Base-by-base conservation (phyloP, 2,329 filamentous ascomycete species). In the Trichoderma atrobrunneum region DNA sequence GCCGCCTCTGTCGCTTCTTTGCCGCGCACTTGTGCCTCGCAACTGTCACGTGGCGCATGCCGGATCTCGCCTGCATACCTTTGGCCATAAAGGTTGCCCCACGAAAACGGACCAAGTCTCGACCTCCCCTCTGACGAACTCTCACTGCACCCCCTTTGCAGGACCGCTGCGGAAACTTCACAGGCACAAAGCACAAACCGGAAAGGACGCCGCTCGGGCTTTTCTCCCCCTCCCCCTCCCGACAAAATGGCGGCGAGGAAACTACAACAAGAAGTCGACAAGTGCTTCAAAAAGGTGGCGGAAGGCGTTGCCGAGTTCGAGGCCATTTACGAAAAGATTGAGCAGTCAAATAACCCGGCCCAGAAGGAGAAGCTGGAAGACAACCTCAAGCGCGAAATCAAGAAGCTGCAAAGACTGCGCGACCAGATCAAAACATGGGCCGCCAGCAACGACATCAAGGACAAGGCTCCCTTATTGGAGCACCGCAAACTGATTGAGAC, bases 351-450 rank as follows among this genome's bases (percentile, higher is more conserved):
- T 79, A 98, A 98, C 85, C 90, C 92, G 71, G 94, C 96, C 74
- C 96, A 98, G 84, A 97, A 98, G 82, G 96, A 98, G 84, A 99
- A 98, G 86, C 90, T 97, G 66, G 96, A 99, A 83, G 96, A 99
- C 84, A 94, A 96, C 81, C 88, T 99, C 77, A 99, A 99, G 87
- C 94, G 96, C 81, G 96, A 99, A 85, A 98, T 98, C 89, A 99
- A 99, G 91, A 99, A 99, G 88, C 90, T 99, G 72, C 96, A 99
- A 84, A 90, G 96, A 78, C 91, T 96, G 82, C 92, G 96, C 80
- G 96, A 99, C 83, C 96, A 98, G 86, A 98, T 99, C 87, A 99
- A 99, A 87, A 97, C 95, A 88, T 99, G 96, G 96, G 95, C 95
- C 3, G 93, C 94, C 72, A 95, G 93, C 84, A 97, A 97, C 86